phyloP scores from a whole-genome alignment of 2,329 filamentous ascomycete genomes.

The Byssoonygena ceratinophila region DNA sequence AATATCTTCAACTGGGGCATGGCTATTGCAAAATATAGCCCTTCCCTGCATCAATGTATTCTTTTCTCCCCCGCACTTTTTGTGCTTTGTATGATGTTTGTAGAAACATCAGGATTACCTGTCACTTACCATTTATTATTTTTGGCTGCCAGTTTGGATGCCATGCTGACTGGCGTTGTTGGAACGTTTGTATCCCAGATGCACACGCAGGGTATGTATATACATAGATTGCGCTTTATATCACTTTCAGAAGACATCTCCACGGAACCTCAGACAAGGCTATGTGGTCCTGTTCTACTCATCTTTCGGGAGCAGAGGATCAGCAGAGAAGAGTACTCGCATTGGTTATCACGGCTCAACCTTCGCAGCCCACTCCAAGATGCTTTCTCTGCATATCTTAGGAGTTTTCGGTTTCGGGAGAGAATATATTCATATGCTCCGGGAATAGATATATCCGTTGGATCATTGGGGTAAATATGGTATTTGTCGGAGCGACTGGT shows the following conservation, averaged over 20 bases:
- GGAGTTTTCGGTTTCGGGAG: slow-evolving; percentile 14
- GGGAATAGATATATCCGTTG: slow-evolving; percentile 3
- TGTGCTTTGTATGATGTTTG: background rate
- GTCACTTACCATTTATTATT: background rate
- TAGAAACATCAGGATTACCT: background rate
- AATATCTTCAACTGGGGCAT: background rate
- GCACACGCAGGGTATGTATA: background rate
- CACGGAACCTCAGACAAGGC: background rate
- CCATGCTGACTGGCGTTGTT: background rate
- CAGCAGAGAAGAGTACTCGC: too few species aligned
- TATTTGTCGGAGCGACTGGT: slow-evolving; percentile 19
- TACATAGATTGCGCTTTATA: background rate
- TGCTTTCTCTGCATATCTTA: slow-evolving; percentile 12
- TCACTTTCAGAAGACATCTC: background rate
- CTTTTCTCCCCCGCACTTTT: background rate
- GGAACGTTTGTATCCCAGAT: background rate
- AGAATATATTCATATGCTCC: slow-evolving; percentile 14
- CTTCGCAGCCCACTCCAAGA: slow-evolving; percentile 15
- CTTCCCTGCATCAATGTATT: background rate
- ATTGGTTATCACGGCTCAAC: too few species aligned
- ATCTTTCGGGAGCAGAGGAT: too few species aligned
- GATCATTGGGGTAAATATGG: slow-evolving; percentile 11
- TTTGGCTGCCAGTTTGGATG: background rate
- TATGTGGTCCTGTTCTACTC: background rate
- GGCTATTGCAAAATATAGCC: background rate